Percentiles rank a stretch among this genome's conserved stretches.
Conservation (phyloP, 495 filamentous ascomycete species). For the Astrocystis sublimbata region DNA sequence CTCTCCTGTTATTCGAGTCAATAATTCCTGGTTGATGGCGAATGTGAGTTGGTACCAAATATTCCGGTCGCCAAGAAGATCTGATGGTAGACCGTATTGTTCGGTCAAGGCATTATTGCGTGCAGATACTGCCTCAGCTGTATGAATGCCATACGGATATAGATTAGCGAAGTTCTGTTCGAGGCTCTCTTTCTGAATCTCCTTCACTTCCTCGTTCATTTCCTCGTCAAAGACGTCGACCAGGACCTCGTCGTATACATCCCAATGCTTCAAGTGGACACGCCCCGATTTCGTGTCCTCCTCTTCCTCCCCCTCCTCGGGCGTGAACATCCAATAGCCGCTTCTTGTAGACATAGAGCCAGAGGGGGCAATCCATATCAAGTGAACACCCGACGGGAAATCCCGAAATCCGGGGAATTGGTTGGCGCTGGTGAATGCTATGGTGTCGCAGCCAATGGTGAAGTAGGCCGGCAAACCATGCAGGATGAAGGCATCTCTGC, state of each 20-base stretch:
- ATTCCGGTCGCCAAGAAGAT: conserved; percentile 20
- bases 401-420: conserved; percentile 59
- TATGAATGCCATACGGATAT: conserved; percentile 36
- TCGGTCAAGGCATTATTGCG: conserved; percentile 13
- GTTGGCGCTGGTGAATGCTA: conserved; percentile 38
- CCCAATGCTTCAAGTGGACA: conserved; percentile 61
- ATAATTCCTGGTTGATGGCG: conserved; percentile 46
- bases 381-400: conserved; percentile 59
- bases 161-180: conserved; percentile 39
- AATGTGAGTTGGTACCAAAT: conserved; percentile 52
- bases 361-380: conserved; percentile 57
- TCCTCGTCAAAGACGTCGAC: conserved; percentile 37
- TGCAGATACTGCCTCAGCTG: conserved; percentile 16
- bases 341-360: conserved; percentile 49
- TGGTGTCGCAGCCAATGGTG: conserved; percentile 49
- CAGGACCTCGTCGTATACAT: conserved; percentile 54
- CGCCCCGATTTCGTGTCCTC: conserved; percentile 24
- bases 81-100: conserved; percentile 10
- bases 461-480: conserved; percentile 42
- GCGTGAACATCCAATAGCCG: conserved; percentile 61
- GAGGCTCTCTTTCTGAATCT: conserved; percentile 36
- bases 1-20: conserved; percentile 51
- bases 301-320: conserved; percentile 18
- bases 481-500: conserved; percentile 48
- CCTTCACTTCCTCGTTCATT: conserved; percentile 36